Evolutionary conservation across 1,139 yeast species (phyloP), one percentile per base, ranked within the genome.

Genomic region (Nakaseomyces kungkrabaensis): DNA sequence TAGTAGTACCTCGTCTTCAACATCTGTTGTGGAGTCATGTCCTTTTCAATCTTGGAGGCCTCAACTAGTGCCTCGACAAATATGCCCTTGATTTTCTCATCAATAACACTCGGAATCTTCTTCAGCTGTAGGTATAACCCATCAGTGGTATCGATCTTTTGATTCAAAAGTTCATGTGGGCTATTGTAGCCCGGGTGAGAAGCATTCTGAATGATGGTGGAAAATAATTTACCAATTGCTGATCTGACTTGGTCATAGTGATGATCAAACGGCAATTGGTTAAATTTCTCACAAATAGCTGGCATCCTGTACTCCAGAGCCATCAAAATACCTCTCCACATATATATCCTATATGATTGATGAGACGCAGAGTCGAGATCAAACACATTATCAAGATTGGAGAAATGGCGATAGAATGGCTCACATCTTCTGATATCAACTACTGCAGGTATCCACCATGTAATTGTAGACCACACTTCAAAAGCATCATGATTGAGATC

Each of bases 161-260:
- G 46, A 11, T 59, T 57, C 26, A 81, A 56, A 54, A 83, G 76
- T 3, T 67, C 69, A 2, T 68, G 68, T 10, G 76, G 74, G 49
- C 70, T 72, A 0, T 70, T 62, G 50, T 70, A 68, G 0, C 82
- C 74, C 40, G 79, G 82, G 36, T 73, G 71, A 48, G 79, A 77
- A 53, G 78, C 75, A 17, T 76, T 71, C 53, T 76, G 73, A 7
- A 84, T 73, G 24, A 84, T 61, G 4, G 76, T 76, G 4, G 82
- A 77, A 52, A 89, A 66, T 29, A 85, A 70, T 4, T 79, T 72
- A 0, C 94, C 95, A 51, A 86, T 73, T 50, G 83, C 84, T 29
- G 77, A 79, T 37, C 97, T 75, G 3, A 89, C 89, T 11, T 80
- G 79, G 52, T 82, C 85, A 59, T 86, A 85, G n/a, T 84, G 82